Evolutionary conservation across 2,329 filamentous ascomycete genomes (phyloP).

Genomic region (Fusarium luffae): DNA sequence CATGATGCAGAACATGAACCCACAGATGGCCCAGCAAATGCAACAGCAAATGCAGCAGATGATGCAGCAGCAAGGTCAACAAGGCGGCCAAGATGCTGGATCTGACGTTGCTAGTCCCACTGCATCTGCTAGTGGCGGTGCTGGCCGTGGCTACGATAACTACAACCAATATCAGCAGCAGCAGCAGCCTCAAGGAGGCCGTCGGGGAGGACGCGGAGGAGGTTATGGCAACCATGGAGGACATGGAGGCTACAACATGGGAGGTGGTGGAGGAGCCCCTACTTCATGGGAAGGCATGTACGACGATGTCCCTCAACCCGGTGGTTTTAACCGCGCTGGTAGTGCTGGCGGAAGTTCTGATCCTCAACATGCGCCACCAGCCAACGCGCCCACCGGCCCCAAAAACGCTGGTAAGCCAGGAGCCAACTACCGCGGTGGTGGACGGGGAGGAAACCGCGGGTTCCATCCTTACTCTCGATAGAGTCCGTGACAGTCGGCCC

Average conservation of each 20-base stretch:
- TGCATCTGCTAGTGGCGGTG: slow-evolving; percentile 39
- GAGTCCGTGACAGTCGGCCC: slow-evolving; percentile 1
- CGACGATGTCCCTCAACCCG: slow-evolving; percentile 88
- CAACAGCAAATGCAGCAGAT: slow-evolving; percentile 61
- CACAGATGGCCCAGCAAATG: slow-evolving; percentile 70
- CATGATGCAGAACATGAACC: slow-evolving; percentile 59
- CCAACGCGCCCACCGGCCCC: slow-evolving; percentile 85
- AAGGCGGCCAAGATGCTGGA: slow-evolving; percentile 46
- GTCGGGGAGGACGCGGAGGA: slow-evolving; percentile 48
- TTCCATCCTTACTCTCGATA: slow-evolving; percentile 78
- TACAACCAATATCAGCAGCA: slow-evolving; percentile 52
- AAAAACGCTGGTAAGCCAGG: slow-evolving; percentile 94
- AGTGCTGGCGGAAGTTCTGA: slow-evolving; percentile 56
- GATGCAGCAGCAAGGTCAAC: slow-evolving; percentile 54
- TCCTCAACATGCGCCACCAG: slow-evolving; percentile 61
- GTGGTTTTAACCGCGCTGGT: slow-evolving; percentile 57
- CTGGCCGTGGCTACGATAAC: slow-evolving; percentile 47
- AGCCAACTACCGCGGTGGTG: slow-evolving; percentile 92
- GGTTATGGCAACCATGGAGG: slow-evolving; percentile 46
- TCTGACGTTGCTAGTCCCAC: slow-evolving; percentile 38
- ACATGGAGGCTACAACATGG: slow-evolving; percentile 51
- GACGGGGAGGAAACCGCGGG: slow-evolving; percentile 77
- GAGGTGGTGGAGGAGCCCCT: slow-evolving; percentile 68
- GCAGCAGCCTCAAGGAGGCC: slow-evolving; percentile 57
- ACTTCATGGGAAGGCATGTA: slow-evolving; percentile 99